These are phyloP conservation scores for Aspergillus intermedius DNA, from an alignment of 2,329 filamentous ascomycete species.

Conservation along the genomic window DNA sequence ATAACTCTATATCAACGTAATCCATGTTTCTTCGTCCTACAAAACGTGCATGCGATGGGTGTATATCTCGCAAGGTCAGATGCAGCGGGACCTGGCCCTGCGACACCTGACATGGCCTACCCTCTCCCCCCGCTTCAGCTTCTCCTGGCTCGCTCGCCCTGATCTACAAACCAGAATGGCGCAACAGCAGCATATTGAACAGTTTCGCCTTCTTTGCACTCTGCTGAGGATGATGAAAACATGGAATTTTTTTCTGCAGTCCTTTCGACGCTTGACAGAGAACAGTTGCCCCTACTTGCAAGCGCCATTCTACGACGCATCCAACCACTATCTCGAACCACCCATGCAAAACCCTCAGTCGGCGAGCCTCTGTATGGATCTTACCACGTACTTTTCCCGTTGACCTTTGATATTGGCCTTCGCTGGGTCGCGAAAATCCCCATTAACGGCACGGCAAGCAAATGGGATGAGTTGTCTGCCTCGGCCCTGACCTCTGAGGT, in stretches of 20 bases:
- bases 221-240: constrained; percentile 3
- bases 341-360: constrained; percentile 2
- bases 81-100: constrained; percentile 24
- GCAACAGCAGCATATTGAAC: constrained; percentile 3
- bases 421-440: constrained; percentile 5
- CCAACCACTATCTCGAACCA: constrained; percentile 3
- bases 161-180: background rate
- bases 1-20: too few species aligned
- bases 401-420: background rate
- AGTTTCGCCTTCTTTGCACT: background rate
- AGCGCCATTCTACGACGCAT: constrained; percentile 4
- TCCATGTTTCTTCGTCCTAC: constrained; percentile 1
- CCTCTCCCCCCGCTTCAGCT: too few species aligned
- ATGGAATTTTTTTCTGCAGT: constrained; percentile 2
- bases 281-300: constrained; percentile 4
- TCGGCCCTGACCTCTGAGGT: constrained; percentile 16
- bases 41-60: constrained; percentile 26
- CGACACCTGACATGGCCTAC: constrained; percentile 13
- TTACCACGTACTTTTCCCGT: constrained; percentile 4
- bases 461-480: constrained; percentile 3
- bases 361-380: constrained; percentile 5
- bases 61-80: constrained; percentile 25
- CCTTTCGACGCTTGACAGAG: constrained; percentile 3
- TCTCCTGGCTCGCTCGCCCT: too few species aligned
- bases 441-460: constrained; percentile 1